Conservation (phyloP, 495 filamentous ascomycete genomes). For the Paragyromitra xinjiangensis region DNA sequence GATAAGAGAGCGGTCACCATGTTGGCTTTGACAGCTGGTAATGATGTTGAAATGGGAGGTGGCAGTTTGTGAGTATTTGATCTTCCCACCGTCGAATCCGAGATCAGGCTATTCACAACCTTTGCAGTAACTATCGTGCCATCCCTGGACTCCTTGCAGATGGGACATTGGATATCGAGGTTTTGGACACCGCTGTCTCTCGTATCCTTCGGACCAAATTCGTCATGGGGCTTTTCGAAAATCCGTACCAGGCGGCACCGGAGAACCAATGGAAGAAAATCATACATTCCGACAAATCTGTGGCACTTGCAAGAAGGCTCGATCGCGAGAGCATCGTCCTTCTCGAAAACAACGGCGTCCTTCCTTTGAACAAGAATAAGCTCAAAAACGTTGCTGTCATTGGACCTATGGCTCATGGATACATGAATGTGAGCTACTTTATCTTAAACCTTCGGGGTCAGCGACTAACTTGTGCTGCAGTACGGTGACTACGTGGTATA, state of each 20-base stretch:
- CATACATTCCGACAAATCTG: constrained; percentile 67
- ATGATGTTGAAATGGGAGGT: constrained; percentile 79
- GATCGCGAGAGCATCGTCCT: constrained; percentile 76
- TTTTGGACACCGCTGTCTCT: constrained; percentile 72
- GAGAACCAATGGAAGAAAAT: constrained; percentile 64
- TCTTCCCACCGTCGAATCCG: constrained; percentile 1
- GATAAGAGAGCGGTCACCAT: constrained; percentile 68
- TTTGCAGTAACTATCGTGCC: constrained; percentile 65
- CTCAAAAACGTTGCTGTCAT: constrained; percentile 73
- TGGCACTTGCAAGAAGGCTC: constrained; percentile 68
- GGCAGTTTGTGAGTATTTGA: constrained; percentile 64
- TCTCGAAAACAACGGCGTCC: constrained; percentile 70
- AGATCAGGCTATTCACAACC: neutral
- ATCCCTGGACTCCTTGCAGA: constrained; percentile 71
- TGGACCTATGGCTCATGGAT: constrained; percentile 76
- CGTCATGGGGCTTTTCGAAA: constrained; percentile 72
- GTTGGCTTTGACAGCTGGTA: constrained; percentile 70
- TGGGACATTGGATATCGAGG: constrained; percentile 65
- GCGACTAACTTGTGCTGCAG: constrained; percentile 55
- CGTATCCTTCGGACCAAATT: constrained; percentile 72
- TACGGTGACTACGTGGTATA: constrained; percentile 76
- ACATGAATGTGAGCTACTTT: constrained; percentile 69
- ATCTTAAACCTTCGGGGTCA: neutral
- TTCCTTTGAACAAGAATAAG: constrained; percentile 67
- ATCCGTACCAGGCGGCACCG: constrained; percentile 68